A percentile compares a stretch with the other conserved stretches of the same genome.
Conservation (phyloP, 352 stramenopile genomes). For the Pythium aquatile region DNA sequence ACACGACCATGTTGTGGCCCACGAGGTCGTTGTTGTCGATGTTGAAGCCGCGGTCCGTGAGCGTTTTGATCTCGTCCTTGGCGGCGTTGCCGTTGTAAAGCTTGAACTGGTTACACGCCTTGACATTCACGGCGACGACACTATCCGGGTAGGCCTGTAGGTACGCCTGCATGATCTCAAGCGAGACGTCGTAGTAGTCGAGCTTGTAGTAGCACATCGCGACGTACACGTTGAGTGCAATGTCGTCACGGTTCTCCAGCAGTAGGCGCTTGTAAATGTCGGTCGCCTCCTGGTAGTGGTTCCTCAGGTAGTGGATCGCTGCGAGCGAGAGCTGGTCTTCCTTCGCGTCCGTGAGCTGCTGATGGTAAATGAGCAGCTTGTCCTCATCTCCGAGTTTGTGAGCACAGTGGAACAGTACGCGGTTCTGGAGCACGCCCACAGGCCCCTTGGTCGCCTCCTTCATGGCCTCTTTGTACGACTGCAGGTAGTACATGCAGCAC, state of each 20-base stretch:
- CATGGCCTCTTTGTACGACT: constrained; percentile 89
- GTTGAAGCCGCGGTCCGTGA: constrained; percentile 89
- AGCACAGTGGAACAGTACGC: constrained; percentile 94
- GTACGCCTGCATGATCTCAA: constrained; percentile 97
- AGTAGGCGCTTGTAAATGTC: constrained; percentile 97
- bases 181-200: constrained; percentile 96
- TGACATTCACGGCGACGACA: constrained; percentile 94
- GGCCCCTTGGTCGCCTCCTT: constrained; percentile 71
- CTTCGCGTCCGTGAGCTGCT: constrained; percentile 90
- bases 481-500: constrained; percentile 94
- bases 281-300: constrained; percentile 93
- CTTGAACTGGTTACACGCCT: constrained; percentile 97
- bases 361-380: constrained; percentile 94
- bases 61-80: constrained; percentile 92
- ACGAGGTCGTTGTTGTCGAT: constrained; percentile 94
- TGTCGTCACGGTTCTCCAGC: constrained; percentile 94
- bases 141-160: constrained; percentile 90
- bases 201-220: constrained; percentile 99
- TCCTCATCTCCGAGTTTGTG: constrained; percentile 93
- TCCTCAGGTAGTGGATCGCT: constrained; percentile 94
- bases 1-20: constrained; percentile 96
- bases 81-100: constrained; percentile 96
- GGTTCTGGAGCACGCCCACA: constrained; percentile 81
- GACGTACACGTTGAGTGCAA: constrained; percentile 97
- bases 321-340: constrained; percentile 96